Evolutionary conservation across 768 basidiomycete genomes (phyloP), one percentile per base, ranked within the genome.

Genomic region (Kwoniella botswanensis): DNA sequence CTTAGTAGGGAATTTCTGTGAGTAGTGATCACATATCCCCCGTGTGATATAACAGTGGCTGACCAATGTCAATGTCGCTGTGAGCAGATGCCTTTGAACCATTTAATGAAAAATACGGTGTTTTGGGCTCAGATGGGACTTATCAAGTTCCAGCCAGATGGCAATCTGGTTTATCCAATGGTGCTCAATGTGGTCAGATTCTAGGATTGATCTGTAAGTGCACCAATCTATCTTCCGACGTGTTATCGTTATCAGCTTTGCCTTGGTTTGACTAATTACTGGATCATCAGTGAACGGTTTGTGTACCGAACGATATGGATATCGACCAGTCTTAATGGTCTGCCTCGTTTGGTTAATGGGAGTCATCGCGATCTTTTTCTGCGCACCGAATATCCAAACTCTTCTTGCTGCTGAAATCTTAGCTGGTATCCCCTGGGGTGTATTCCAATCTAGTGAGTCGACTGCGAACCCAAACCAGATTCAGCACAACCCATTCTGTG

Each of bases 91-190:
- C 78, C 2, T 81, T 81, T 68, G 73, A 76, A 10, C 78, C 77
- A 43, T 83, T 83, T 74, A 79, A 80, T 55, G 53, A 69, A 58
- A 74, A 79, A 53, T 83, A 76, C 68, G 82, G 80, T 54, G 75
- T 73, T 17, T 35, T 77, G 57, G 56, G 54, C 17, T 54, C 72
- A 11, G 77, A 79, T 58, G 84, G 83, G 10, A 65, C 68, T 1
- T 85, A 84, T 65, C 73, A 81, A 24, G 79, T 86, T 24, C 82
- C 84, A 12, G 82, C 85, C 0, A 67, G 74, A 50, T 85, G 85
- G 85, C 85, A 85, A 63, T 76, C 84, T 18, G 84, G 82, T 55
- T 72, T 85, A 26, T 75, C 75, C 22, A 85, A 85, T 75, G 85
- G 83, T 41, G 81, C 79, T 46, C 81, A 83, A 46, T 75, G 73